Percentiles rank a stretch among this genome's conserved stretches.
phyloP scores from a whole-genome alignment of 2,329 filamentous ascomycete genomes.

The Bretziella fagacearum region DNA sequence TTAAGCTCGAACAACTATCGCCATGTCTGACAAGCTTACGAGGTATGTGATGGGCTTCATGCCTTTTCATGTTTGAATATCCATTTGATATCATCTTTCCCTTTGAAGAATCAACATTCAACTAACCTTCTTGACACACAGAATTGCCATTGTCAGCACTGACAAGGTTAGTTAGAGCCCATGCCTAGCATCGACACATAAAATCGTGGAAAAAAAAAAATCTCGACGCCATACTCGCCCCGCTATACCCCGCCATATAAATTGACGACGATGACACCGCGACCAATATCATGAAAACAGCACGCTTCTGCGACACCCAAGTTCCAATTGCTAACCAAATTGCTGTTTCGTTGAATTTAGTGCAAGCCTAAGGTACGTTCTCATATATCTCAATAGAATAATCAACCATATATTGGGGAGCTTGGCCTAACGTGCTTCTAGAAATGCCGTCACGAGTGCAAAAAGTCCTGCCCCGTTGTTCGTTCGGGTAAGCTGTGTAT shows the following conservation, averaged over 20 bases:
- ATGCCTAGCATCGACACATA: slow-evolving; percentile 13
- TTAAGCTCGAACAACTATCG: slow-evolving; percentile 17
- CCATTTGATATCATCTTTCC: no score
- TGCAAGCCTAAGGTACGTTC: slow-evolving; percentile 66
- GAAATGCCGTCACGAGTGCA: slow-evolving; percentile 99
- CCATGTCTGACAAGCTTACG: slow-evolving; percentile 86
- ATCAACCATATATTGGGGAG: not conserved
- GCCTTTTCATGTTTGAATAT: no score
- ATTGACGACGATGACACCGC: not conserved
- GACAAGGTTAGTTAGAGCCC: slow-evolving; percentile 59
- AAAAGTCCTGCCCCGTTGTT: slow-evolving; percentile 95
- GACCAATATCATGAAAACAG: not conserved
- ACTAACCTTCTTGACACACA: slow-evolving; percentile 23
- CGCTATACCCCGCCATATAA: slow-evolving; percentile 23
- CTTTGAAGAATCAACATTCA: not conserved
- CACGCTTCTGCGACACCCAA: not conserved
- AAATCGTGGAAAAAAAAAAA: slow-evolving; percentile 6
- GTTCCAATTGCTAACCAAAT: slow-evolving; percentile 2
- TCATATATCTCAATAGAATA: slow-evolving; percentile 16
- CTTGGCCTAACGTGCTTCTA: slow-evolving; percentile 24
- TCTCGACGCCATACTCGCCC: slow-evolving; percentile 17
- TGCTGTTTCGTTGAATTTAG: slow-evolving; percentile 26
- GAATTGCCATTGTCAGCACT: slow-evolving; percentile 96
- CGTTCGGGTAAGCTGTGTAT: slow-evolving; percentile 95
- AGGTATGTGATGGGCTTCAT: slow-evolving; percentile 43